These are phyloP conservation scores for Ailanthus altissimus DNA, from an alignment of 345 rosid species.

Conservation along the genomic window DNA sequence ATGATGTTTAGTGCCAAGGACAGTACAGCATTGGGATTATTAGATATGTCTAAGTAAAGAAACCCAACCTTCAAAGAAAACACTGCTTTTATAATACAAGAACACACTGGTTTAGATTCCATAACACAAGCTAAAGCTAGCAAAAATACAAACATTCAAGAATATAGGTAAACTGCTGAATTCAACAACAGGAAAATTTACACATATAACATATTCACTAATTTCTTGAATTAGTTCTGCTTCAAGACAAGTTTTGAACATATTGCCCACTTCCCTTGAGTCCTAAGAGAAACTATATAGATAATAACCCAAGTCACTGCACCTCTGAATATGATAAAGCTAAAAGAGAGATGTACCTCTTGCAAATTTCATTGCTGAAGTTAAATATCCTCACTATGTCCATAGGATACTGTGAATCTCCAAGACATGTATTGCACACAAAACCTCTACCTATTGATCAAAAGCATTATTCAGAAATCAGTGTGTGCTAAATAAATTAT, in stretches of 20 bases:
- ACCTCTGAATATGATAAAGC: slow-evolving; percentile 10
- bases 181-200: background rate
- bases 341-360: slow-evolving; percentile 51
- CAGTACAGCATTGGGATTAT: background rate
- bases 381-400: slow-evolving; percentile 90
- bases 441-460: slow-evolving; percentile 66
- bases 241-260: background rate
- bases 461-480: slow-evolving; percentile 17
- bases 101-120: background rate
- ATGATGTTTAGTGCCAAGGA: background rate
- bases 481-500: background rate
- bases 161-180: background rate
- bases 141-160: background rate
- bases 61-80: background rate
- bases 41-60: background rate
- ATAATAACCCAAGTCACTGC: background rate
- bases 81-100: background rate
- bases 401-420: slow-evolving; percentile 53
- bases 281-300: background rate
- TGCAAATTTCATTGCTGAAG: slow-evolving; percentile 61
- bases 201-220: background rate
- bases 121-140: slow-evolving; percentile 15
- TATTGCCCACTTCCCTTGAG: background rate
- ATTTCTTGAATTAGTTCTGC: background rate
- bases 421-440: slow-evolving; percentile 68